Evolutionary conservation across 306 rosid genomes (phyloP), one percentile per base, ranked within the genome.

Genomic region (Biancaea sappan): DNA sequence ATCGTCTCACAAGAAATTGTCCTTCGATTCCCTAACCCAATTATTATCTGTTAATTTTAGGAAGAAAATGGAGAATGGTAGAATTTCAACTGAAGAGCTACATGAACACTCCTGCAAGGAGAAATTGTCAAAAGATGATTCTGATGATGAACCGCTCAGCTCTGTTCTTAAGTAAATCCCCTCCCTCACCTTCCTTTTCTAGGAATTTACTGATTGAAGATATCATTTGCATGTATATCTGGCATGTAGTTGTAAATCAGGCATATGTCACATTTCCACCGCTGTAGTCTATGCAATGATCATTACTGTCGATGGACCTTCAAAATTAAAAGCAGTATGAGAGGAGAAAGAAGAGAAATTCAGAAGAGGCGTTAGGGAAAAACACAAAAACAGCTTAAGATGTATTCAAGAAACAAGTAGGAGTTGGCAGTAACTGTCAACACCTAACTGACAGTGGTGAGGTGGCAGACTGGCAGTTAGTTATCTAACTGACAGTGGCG

Each of bases 81-180:
- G 69, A 40, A n/a, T 18, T 73, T 57, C 78, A 21, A 65, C 26
- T 64, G 70, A 74, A 74, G 81, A 56, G 58, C 41, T 74, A 51
- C 80, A 48, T 6, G 84, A 81, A 66, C 75, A 79, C 66, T 53
- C 34, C 38, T 25, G 32, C 3, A 73, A 70, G 58, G 81, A 67
- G 51, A 61, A 24, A 57, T 44, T 68, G 52, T 47, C 81, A 19
- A 76, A 66, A 40, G 80, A 87, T 70, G 84, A 57, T 69, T 84
- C 81, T 18, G 91, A 84, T 79, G 84, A 86, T 64, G 89, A 88
- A 74, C 52, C 79, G 50, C 86, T 88, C 66, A 76, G 81, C 70
- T 84, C 92, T 43, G 69, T 86, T 73, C 73, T 80, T 73, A 84
- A 81, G 96, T 87, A 86, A 87, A 68, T 72, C 52, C 79, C 65